Evolutionary conservation across 345 rosid species (phyloP), one percentile per base, ranked within the genome.

Genomic region (Citrus glauca): DNA sequence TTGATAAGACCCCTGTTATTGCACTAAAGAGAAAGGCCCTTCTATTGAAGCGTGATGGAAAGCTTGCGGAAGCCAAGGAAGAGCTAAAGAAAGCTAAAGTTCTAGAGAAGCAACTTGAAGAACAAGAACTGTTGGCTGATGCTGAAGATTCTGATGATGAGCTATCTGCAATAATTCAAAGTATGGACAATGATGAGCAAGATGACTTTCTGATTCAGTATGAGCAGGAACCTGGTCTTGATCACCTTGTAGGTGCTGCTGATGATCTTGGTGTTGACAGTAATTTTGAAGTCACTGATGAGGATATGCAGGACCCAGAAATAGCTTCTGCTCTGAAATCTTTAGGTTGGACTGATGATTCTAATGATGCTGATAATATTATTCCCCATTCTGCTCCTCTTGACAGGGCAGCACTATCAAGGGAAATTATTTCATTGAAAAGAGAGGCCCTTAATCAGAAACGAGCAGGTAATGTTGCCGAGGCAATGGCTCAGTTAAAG

Each of bases 51-150:
- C 97, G 94, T 71, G 95, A 91, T 85, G 99, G 99, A 63, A 94
- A 91, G 75, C 94, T 96, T 83, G 88, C 87, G 19, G 98, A 96
- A 89, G 99, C 99, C 66, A 96, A 96, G 88, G 97, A 96, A 85
- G 98, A 96, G 84, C 82, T 94, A 25, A 96, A 90, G 87, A 89
- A 78, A 78, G 98, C 98, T 74, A 96, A 96, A 83, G 45, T 89
- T 82, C 81, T 96, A 69, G 99, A 96, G 83, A 91, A 88, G 88
- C 89, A 94, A 81, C 86, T 91, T 76, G 97, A 96, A 88, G 98
- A 96, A 77, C 88, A 90, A 81, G 97, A 94, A 77, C 86, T 93
- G 72, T 81, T 91, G 86, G 95, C 88, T 28, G 94, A 80, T 24
- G 94, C 81, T 50, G 97, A 89, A 71, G 97, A 92, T 84, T 91